Conservation (phyloP, 441 rosid species). For the Mallotus japonicus region DNA sequence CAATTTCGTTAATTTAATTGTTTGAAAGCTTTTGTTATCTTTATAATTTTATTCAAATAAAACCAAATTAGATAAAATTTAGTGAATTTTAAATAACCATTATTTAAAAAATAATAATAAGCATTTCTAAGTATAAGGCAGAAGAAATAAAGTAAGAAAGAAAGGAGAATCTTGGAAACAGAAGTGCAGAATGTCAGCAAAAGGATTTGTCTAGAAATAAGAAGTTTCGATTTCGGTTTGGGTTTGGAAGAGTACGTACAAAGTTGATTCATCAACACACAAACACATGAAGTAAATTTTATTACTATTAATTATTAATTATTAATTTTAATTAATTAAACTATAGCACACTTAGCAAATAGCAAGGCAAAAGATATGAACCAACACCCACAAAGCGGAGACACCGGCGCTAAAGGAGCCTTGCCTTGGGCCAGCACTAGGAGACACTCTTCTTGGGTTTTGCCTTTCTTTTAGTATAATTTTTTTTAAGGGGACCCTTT, state of each 20-base stretch:
- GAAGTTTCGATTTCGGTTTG: conserved; percentile 17
- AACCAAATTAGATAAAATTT: too few species aligned
- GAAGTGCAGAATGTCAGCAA: conserved; percentile 59
- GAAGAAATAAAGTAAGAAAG: neutral
- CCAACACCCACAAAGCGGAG: conserved; percentile 45
- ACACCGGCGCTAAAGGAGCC: conserved; percentile 72
- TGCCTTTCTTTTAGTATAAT: conserved; percentile 8
- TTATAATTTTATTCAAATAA: too few species aligned
- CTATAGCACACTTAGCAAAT: conserved; percentile 7
- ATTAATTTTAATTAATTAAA: too few species aligned
- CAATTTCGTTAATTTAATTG: too few species aligned
- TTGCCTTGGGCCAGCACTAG: conserved; percentile 52
- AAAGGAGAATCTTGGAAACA: conserved; percentile 40
- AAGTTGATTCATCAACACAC: conserved; percentile 17
- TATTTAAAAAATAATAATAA: too few species aligned
- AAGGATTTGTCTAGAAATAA: conserved; percentile 38
- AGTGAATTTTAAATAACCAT: too few species aligned
- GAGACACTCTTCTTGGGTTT: conserved; percentile 67
- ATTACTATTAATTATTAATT: too few species aligned
- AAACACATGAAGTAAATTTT: conserved; percentile 10
- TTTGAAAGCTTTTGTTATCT: too few species aligned
- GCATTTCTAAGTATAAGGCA: neutral
- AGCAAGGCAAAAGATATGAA: conserved; percentile 19
- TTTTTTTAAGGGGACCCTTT: conserved; percentile 30
- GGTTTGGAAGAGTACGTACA: conserved; percentile 24